Base-by-base conservation (phyloP, 2,329 filamentous ascomycete species). In the Colletotrichum cereale region DNA sequence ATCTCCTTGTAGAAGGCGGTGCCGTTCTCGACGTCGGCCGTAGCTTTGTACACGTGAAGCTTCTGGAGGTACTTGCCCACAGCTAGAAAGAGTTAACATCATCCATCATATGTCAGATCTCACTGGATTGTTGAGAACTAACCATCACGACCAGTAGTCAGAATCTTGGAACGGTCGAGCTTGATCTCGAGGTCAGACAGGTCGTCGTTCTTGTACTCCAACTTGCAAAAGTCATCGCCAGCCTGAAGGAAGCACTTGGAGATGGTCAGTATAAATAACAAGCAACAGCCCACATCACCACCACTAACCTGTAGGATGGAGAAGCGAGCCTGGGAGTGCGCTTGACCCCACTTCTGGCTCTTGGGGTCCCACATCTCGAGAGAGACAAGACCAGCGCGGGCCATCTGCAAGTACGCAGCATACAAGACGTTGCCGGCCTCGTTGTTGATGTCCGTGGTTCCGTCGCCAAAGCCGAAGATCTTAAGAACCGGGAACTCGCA, bases 351-450 rank as follows among this genome's bases (percentile, higher is more conserved):
- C 84, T 97, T 97, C 75, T 91, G 87, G 76, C 88, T 91, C 84
- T 95, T 95, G 7, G 95, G 95, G 78, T 98, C 95, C 95, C 95
- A 98, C 86, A 96, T 94, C 80, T 98, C 96, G 29, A 98, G 87
- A 1, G 95, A 93, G 7, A 91, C 89, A 55, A 99, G 86, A 72
- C 96, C 96, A n/a, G 95, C 94, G 47, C 95, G 90, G 18, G 96
- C 96, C 96, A 99, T 98, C 75, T 91, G 91, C 12, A 99, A 88
- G 80, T 98, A 99, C 2, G 93, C 91, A 0, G 91, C 90, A 78
- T 96, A 98, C 10, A 98, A 89, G 8, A 99, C 90, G 78, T 97
- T 93, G 53, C 95, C 95, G 12, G 95, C 94, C 78, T 93, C 89
- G 71, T 89, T 87, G 74, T 93, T 84, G 75, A 97, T 91, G 77